A percentile compares a stretch with the other conserved stretches of the same genome.
Conservation (phyloP, 257 asterid species). For the Fraxinus excelsior region DNA sequence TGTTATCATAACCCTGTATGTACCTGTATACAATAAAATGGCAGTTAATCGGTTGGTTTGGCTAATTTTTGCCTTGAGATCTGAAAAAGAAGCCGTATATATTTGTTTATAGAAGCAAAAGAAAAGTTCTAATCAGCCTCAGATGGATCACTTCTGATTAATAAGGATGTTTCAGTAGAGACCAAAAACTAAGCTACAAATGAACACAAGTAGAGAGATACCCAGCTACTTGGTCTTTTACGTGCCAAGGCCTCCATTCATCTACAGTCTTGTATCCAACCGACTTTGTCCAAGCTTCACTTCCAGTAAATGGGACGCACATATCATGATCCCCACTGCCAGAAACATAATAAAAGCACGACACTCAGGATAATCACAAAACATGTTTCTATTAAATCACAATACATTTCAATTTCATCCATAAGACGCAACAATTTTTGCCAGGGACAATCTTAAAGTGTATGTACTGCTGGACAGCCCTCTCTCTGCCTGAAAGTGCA, state of each 20-base stretch:
- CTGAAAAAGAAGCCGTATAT: background rate
- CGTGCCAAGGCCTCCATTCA: conserved; percentile 86
- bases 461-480: background rate
- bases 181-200: background rate
- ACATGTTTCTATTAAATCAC: background rate
- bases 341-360: conserved; percentile 4
- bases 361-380: background rate
- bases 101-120: background rate
- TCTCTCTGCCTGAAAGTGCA: background rate
- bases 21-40: conserved; percentile 47
- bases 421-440: background rate
- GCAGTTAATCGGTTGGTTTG: background rate
- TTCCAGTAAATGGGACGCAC: conserved; percentile 97
- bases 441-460: background rate
- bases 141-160: background rate
- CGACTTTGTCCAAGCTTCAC: conserved; percentile 86
- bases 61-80: background rate
- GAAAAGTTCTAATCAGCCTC: background rate
- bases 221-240: conserved; percentile 80
- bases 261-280: conserved; percentile 72
- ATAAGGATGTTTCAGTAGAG: too few relatives aligned
- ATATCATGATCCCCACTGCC: conserved; percentile 96
- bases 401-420: background rate
- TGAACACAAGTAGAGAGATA: conserved; percentile 27
- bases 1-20: conserved; percentile 71